Conservation (phyloP, 768 basidiomycete genomes). For the Lactarius deliciosus region DNA sequence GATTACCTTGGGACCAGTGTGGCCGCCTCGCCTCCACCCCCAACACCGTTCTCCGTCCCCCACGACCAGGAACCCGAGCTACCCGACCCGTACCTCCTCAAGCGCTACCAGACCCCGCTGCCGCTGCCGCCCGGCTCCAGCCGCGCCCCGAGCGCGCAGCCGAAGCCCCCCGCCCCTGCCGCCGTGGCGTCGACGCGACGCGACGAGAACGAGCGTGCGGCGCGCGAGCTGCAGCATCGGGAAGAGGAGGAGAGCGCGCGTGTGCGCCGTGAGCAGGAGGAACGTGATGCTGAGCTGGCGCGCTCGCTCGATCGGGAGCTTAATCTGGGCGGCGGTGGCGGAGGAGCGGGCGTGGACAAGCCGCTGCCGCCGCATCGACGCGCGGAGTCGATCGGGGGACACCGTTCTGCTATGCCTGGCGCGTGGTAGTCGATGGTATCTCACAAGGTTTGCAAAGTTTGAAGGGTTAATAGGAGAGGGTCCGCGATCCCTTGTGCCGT, state of each 20-base stretch:
- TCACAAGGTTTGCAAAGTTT: not conserved
- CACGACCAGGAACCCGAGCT: conserved; percentile 37
- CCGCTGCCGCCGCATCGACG: not conserved
- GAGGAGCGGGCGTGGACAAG: not conserved
- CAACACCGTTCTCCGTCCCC: not conserved
- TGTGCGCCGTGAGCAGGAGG: conserved; percentile 26
- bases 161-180: not conserved
- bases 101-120: conserved; percentile 54
- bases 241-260: conserved; percentile 26
- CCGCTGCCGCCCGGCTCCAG: conserved; percentile 43
- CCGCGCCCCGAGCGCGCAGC: not conserved
- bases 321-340: conserved; percentile 7
- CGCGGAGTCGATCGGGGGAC: not conserved
- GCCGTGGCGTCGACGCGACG: not conserved
- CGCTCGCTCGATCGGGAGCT: conserved; percentile 29
- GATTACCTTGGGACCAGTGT: conserved; percentile 31
- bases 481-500: not conserved
- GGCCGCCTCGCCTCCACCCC: conserved; percentile 29
- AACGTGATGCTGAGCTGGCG: conserved; percentile 28
- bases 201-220: conserved; percentile 13
- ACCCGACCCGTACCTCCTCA: conserved; percentile 45
- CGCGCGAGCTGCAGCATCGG: conserved; percentile 21
- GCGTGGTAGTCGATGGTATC: conserved; percentile 4
- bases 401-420: not conserved
- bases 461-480: not conserved